Base-by-base conservation (phyloP, 129 eudicot species). In the Tagetes patula region DNA sequence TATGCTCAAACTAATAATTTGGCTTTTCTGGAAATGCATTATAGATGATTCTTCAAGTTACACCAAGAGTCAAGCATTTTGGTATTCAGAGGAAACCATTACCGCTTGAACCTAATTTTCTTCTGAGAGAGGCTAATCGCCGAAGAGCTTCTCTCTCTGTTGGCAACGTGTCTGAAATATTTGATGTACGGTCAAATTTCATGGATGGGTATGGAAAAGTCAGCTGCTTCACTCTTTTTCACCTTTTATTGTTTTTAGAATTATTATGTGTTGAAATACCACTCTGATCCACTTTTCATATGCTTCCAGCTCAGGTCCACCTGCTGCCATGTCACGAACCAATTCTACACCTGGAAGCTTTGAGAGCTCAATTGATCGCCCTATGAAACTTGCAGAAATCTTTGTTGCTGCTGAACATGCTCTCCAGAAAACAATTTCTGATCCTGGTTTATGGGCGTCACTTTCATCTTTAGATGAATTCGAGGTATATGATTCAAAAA, bases 131-230 rank as follows among this genome's bases (percentile, higher is more conserved):
- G 78, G 99, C 99, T 79, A 94, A 94, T 78, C 91, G 99, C 27
- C 82, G 97, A 75, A 86, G 99, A 71, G 99, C 99, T 80, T 90
- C 99, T 77, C 93, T 94, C 63, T 94, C 99, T 52, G 96, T 87
- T 74, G 99, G 99, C 76, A 90, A 94, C 83, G 58, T 84, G 75
- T 86, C 61, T 48, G 99, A 94, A 81, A 4, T 94, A 86, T 82
- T 88, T 80, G 99, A 93, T 77, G 88, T 89, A 39, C 95, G 88
- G n/a, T 48, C 81, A 70, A 62, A 48, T 80, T 77, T 79, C 13
- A 54, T 39, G 74, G 95, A 93, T 38, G 84, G 97, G 99, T 90
- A 85, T 80, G 75, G 41, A 70, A 70, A 70, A 47, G 30, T 53
- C 39, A 69, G 9, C 41, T 55, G 7, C 47, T 76, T 31, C 70